Base-by-base conservation (phyloP, 2,329 filamentous ascomycete species). In the Plenodomus biglobosus region DNA sequence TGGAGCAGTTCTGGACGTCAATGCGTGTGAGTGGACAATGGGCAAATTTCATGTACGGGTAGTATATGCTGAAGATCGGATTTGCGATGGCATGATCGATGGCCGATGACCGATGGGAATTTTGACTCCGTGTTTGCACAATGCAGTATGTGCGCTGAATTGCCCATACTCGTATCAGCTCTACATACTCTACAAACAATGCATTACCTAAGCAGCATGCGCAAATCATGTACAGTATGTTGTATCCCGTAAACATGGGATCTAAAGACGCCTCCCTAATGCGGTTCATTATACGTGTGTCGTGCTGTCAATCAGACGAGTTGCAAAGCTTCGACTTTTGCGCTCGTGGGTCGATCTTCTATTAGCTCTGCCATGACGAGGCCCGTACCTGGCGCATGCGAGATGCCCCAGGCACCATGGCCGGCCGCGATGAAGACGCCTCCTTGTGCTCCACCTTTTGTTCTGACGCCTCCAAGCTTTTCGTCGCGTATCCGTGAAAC, bases 321-420 rank as follows among this genome's bases (percentile, higher is more conserved):
- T 6, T 70, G 76, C 55, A 88, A 64, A 1, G 73, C 68, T 42
- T 75, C 76, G 15, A 90, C 73, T 72, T 88, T 81, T 1, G 79
- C 85, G 53, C 81, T 86, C 42, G 80, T 71, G 51, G 72, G 66
- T 51, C 76, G 72, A 1, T 83, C 85, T 58, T 82, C 77, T 36
- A 89, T 77, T 78, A 91, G 77, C 72, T 91, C 87, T 10, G 85
- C 80, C 73, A 91, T 74, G 5, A 89, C 82, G 56, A 81, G 80
- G 0, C 88, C 88, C 0, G 86, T 91, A 1, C 87, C 88, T 22
- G 89, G 71, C 15, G 66, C 68, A 45, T 74, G 73, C 30, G 72
- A 73, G 16, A 77, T 72, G 27, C 87, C 88, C 88, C 88, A 92
- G 0, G 87, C 85, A 0, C 87, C 88, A 74, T 92, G 88, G 0